A percentile compares a stretch with the other conserved stretches of the same genome.
Evolutionary conservation across 2,329 filamentous ascomycete genomes (phyloP).

Genomic region (Paraphoma sp.): DNA sequence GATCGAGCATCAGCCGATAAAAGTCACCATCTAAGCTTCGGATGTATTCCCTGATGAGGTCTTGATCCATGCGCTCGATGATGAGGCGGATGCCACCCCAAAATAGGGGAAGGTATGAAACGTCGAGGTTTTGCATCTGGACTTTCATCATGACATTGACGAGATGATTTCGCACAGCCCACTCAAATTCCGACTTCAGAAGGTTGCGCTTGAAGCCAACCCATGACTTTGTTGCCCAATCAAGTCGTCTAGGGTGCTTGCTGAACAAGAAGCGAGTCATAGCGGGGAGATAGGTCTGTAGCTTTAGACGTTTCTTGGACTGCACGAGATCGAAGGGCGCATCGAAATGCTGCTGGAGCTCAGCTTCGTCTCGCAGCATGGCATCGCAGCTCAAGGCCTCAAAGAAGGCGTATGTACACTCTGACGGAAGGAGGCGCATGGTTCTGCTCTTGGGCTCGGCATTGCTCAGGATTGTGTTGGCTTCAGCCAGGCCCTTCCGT

Average conservation of each 20-base stretch:
- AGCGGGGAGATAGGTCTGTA: conserved; percentile 78
- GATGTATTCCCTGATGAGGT: conserved; percentile 78
- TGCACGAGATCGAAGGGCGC: conserved; percentile 83
- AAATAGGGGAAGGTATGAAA: conserved; percentile 69
- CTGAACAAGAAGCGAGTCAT: conserved; percentile 88
- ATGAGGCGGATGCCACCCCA: conserved; percentile 82
- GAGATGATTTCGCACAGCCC: conserved; percentile 80
- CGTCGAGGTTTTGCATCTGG: conserved; percentile 60
- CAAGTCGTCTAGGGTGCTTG: conserved; percentile 65
- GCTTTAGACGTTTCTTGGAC: conserved; percentile 77
- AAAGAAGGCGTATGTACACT: conserved; percentile 80
- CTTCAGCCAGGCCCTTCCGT: conserved; percentile 49
- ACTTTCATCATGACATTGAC: conserved; percentile 70
- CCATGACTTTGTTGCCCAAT: conserved; percentile 75
- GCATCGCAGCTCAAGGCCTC: conserved; percentile 86
- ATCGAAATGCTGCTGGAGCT: conserved; percentile 71
- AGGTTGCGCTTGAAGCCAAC: conserved; percentile 69
- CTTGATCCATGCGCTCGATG: conserved; percentile 73
- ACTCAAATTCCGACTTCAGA: conserved; percentile 79
- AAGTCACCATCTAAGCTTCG: conserved; percentile 78
- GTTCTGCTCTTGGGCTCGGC: conserved; percentile 59
- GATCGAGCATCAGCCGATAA: conserved; percentile 65
- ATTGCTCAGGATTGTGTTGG: conserved; percentile 48
- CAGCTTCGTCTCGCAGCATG: conserved; percentile 67
- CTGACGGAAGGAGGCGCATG: conserved; percentile 59